phyloP scores from a whole-genome alignment of 83 land plant species.

The Picea mariana region DNA sequence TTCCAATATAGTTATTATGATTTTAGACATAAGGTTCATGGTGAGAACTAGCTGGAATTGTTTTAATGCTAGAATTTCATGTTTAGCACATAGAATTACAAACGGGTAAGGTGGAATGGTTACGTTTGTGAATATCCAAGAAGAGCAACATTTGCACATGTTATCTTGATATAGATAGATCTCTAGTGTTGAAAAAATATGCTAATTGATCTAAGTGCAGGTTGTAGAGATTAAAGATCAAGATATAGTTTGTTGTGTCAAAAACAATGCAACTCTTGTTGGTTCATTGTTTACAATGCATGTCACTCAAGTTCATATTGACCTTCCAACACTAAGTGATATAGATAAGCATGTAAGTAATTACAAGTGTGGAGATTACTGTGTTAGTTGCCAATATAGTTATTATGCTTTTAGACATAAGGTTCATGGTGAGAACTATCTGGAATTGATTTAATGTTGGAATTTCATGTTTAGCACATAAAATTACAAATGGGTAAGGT shows the following conservation, averaged over 20 bases:
- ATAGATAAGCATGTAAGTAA: slow-evolving; percentile 64
- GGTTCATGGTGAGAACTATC: background rate
- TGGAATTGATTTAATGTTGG: background rate
- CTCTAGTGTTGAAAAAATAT: background rate
- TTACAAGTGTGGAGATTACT: background rate
- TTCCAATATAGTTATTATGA: too few relatives aligned
- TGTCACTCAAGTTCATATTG: slow-evolving; percentile 72
- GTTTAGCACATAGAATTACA: too few relatives aligned
- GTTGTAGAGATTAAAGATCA: slow-evolving; percentile 53
- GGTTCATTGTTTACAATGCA: slow-evolving; percentile 87
- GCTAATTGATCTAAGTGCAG: background rate
- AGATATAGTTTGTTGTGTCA: slow-evolving; percentile 77
- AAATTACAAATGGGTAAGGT: too few relatives aligned
- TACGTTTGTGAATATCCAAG: background rate
- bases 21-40: too few relatives aligned
- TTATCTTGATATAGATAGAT: background rate
- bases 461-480: background rate
- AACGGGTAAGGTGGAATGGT: too few relatives aligned
- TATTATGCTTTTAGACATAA: background rate
- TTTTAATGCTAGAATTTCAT: too few relatives aligned
- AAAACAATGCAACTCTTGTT: slow-evolving; percentile 86
- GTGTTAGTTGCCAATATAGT: background rate
- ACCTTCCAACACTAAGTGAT: slow-evolving; percentile 81
- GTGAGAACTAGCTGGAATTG: too few relatives aligned
- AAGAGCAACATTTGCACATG: background rate